Conservation (phyloP, 2,329 filamentous ascomycete species). For the Diaporthe capsici region DNA sequence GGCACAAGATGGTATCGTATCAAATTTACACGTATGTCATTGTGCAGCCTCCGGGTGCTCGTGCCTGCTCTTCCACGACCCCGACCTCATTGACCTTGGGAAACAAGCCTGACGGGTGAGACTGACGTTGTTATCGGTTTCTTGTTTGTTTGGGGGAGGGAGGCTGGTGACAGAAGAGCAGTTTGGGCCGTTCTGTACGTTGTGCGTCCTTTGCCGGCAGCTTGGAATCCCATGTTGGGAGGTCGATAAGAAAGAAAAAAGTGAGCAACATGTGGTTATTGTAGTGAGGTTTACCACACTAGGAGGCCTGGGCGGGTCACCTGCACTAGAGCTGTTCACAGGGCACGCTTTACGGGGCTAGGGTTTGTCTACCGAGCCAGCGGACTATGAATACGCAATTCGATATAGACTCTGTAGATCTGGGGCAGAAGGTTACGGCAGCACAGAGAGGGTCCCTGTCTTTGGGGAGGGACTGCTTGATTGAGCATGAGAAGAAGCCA, state of each 20-base stretch:
- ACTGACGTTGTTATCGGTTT: neutral
- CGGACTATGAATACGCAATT: neutral
- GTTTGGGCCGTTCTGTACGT: neutral
- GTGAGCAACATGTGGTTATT: no score
- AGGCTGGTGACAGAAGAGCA: neutral
- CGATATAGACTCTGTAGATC: neutral
- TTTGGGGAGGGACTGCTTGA: neutral
- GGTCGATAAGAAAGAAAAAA: no score
- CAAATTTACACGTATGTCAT: neutral
- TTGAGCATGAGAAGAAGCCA: neutral
- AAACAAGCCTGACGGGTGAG: neutral
- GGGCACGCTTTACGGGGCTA: no score
- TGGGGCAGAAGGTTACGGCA: neutral
- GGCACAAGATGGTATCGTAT: neutral
- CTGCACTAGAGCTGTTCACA: no score
- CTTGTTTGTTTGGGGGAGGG: no score
- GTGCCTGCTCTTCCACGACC: neutral
- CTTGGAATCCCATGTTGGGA: neutral
- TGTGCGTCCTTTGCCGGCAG: neutral
- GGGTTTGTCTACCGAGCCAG: no score
- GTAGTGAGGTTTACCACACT: no score
- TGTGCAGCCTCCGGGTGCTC: no score
- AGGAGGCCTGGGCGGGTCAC: no score
- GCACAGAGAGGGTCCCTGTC: neutral
- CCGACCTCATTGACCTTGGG: neutral